Base-by-base conservation (phyloP, 2,329 filamentous ascomycete genomes). In the Dothistroma septosporum region DNA sequence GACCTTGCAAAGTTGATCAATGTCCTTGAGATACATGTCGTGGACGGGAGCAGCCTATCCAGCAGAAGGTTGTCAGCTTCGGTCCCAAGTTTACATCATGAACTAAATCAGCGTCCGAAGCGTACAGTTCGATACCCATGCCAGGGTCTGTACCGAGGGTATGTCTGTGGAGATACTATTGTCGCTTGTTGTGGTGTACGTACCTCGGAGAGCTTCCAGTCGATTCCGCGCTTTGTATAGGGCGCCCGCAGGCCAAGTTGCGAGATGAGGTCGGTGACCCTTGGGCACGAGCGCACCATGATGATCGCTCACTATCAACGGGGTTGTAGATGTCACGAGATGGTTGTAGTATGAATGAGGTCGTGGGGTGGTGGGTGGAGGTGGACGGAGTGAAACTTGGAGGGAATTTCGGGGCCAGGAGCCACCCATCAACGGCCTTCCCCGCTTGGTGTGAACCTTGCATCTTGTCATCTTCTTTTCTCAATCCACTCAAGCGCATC, bases 211-310 rank as follows among this genome's bases (percentile, higher is more conserved):
- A 44, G 33, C 49, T 54, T 53, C 48, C 49, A 59, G 49, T 59
- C 49, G 14, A 37, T 8, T 6, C 22, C 37, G n/a, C 22, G 24
- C 35, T 59, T 53, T 21, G 35, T 59, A 49, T 32, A 59, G 12
- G 49, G 49, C 8, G 49, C 57, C 11, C 57, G n/a, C 35, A 59
- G 49, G 12, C 57, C 57, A 46, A 59, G 32, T 24, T 53, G 32
- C 14, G 57, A 59, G 10, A 53, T 11, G 21, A 59, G 24, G n/a
- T 59, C 57, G 12, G 22, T 22, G 22, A 59, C 14, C 8, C 49
- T 31, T 16, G 48, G 22, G 10, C 49, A 44, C 12, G 48, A 46
- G 22, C 46, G 28, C 5, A 35, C 46, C 57, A 59, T 59, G 5
- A 59, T 59, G 5, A 33, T 52, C 19, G 28, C 46, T 53, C 33